Percentiles rank a stretch among this genome's conserved stretches.
Evolutionary conservation across 805 yeast species (phyloP).

Genomic region (Zygotorulaspora chibaensis): DNA sequence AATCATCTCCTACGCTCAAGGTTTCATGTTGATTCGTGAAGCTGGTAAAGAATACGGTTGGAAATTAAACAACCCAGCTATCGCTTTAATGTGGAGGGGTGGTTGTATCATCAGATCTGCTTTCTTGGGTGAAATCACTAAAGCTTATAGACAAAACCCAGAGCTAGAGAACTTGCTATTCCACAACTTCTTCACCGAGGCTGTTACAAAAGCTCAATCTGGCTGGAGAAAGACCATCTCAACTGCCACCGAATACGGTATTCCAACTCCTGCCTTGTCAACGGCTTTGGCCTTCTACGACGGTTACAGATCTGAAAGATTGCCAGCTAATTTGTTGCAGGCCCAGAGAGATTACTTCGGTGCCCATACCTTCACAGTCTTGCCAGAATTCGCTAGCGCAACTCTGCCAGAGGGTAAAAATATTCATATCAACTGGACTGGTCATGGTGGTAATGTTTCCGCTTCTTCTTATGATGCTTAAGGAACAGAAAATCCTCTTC

Average conservation of each 20-base stretch:
- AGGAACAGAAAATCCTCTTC: conserved; percentile 10
- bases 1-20: conserved; percentile 98
- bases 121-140: conserved; percentile 93
- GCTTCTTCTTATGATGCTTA: conserved; percentile 93
- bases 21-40: conserved; percentile 98
- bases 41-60: conserved; percentile 96
- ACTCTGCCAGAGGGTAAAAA: conserved; percentile 72
- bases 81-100: conserved; percentile 99
- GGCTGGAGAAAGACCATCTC: conserved; percentile 92
- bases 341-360: conserved; percentile 99
- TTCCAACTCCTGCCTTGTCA: conserved; percentile 96
- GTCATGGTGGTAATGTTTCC: conserved; percentile 96
- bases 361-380: conserved; percentile 96
- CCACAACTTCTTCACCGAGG: conserved; percentile 90
- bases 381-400: conserved; percentile 78
- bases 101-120: conserved; percentile 99
- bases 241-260: conserved; percentile 76
- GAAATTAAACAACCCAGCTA: conserved; percentile 97
- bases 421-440: conserved; percentile 99
- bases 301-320: conserved; percentile 92
- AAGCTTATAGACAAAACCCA: conserved; percentile 92
- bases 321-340: conserved; percentile 97
- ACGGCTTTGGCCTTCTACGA: conserved; percentile 97
- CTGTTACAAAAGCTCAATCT: conserved; percentile 86
- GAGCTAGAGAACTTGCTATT: conserved; percentile 91